These are phyloP conservation scores for Phytophthora sojae DNA, from an alignment of 352 stramenopile genomes.

Conservation along the genomic window DNA sequence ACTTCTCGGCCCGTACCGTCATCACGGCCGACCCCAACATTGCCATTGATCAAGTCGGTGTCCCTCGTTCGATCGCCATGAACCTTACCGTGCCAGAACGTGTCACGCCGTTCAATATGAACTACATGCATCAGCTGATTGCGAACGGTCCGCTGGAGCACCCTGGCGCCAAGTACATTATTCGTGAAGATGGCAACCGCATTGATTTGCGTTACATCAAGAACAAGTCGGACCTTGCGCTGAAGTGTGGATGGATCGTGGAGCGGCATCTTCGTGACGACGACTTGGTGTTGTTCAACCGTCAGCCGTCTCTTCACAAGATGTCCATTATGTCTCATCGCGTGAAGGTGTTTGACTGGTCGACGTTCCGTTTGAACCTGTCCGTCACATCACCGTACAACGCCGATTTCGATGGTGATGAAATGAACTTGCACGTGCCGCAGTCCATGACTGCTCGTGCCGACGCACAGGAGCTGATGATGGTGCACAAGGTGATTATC, in stretches of 20 bases:
- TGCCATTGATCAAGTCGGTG: conserved; percentile 98
- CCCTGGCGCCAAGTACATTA: conserved; percentile 98
- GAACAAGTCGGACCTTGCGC: conserved; percentile 95
- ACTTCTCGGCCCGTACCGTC: conserved; percentile 99
- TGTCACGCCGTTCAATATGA: conserved; percentile 99
- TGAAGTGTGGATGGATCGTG: conserved; percentile 99
- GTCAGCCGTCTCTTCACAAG: conserved; percentile 99
- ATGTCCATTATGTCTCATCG: conserved; percentile 99
- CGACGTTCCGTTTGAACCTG: conserved; percentile 99
- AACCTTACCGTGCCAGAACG: conserved; percentile 98
- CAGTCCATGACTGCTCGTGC: conserved; percentile 98
- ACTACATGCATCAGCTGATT: conserved; percentile 96
- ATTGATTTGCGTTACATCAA: conserved; percentile 99
- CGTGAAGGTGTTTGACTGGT: conserved; percentile 99
- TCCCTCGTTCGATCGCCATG: conserved; percentile 98
- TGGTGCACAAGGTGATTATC: conserved; percentile 98
- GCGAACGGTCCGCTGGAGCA: conserved; percentile 96
- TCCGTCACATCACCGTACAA: conserved; percentile 99
- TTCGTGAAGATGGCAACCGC: conserved; percentile 96
- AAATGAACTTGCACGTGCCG: conserved; percentile 99
- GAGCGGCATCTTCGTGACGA: conserved; percentile 98
- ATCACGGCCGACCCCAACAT: conserved; percentile 99
- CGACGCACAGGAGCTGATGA: conserved; percentile 98
- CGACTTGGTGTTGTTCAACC: conserved; percentile 99
- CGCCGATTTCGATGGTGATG: conserved; percentile 99